phyloP scores from a whole-genome alignment of 306 rosid genomes.

The Trichosanthes cucumerina region DNA sequence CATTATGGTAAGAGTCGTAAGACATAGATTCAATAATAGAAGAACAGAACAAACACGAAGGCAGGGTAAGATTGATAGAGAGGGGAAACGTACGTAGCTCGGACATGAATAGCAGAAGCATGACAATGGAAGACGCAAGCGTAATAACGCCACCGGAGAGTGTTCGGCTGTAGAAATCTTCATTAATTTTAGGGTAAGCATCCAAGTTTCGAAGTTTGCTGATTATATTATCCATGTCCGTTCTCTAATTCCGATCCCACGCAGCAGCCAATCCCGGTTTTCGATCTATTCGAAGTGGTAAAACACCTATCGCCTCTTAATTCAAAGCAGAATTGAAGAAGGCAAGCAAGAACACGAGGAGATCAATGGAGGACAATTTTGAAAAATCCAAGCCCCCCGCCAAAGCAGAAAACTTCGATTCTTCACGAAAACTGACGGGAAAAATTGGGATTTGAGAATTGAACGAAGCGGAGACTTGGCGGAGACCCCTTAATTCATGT shows the following conservation, averaged over 20 bases:
- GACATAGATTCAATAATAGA: background rate
- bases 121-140: constrained; percentile 68
- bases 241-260: background rate
- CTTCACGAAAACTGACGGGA: background rate
- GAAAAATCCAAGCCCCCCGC: background rate
- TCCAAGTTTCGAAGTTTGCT: constrained; percentile 80
- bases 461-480: background rate
- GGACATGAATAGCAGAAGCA: constrained; percentile 87
- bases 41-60: background rate
- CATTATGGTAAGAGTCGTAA: background rate
- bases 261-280: background rate
- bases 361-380: background rate
- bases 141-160: constrained; percentile 97
- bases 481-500: background rate
- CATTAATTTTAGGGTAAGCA: constrained; percentile 93
- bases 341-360: background rate
- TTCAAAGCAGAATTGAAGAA: background rate
- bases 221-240: constrained; percentile 59
- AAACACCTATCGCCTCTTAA: background rate
- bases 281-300: background rate
- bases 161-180: constrained; percentile 93
- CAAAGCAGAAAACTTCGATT: background rate
- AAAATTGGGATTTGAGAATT: background rate
- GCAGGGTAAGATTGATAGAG: background rate
- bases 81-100: constrained; percentile 57